Conservation (phyloP, 768 basidiomycete species). For the Pleurotus djamor region DNA sequence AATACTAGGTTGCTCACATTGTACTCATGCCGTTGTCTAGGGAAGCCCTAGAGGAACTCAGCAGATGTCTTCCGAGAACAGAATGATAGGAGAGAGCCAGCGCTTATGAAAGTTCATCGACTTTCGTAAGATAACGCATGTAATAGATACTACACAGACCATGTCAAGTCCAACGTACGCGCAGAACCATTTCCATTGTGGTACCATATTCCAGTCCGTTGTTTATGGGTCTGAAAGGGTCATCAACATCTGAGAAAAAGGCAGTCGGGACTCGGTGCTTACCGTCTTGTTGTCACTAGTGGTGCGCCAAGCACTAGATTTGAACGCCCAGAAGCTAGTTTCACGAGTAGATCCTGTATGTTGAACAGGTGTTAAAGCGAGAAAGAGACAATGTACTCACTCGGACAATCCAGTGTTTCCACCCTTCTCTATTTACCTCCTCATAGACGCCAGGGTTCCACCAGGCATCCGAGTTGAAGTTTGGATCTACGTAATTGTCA, state of each 20-base stretch:
- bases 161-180: not conserved
- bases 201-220: not conserved
- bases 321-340: not conserved
- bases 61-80: too few species aligned
- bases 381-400: not conserved
- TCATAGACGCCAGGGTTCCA: slow-evolving; percentile 1
- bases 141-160: not conserved
- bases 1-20: too few species aligned
- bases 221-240: not conserved
- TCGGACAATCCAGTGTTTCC: slow-evolving; percentile 5
- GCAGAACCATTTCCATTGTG: not conserved
- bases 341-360: not conserved
- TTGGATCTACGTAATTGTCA: not conserved
- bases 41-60: too few species aligned
- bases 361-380: not conserved
- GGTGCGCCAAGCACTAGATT: not conserved
- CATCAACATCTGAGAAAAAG: not conserved
- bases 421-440: not conserved
- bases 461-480: not conserved
- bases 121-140: too few species aligned
- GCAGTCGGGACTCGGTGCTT: not conserved
- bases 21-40: too few species aligned
- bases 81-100: too few species aligned
- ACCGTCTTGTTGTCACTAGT: not conserved
- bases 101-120: too few species aligned